Base-by-base conservation (phyloP, 2,329 filamentous ascomycete genomes). In the Colletotrichum liaoningense region DNA sequence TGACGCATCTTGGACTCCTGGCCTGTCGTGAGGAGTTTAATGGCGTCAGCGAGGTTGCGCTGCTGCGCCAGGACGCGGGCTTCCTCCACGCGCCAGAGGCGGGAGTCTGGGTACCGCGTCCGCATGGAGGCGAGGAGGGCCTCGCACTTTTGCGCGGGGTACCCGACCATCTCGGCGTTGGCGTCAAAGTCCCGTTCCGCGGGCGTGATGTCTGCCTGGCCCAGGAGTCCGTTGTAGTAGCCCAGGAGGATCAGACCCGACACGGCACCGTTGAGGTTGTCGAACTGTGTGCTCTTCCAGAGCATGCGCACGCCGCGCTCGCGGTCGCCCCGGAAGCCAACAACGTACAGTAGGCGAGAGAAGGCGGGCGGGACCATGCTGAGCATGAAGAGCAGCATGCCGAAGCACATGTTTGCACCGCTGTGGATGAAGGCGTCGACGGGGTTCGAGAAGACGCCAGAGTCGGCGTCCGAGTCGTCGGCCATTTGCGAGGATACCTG, bases 321-420 rank as follows among this genome's bases (percentile, higher is more conserved):
- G 56, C 95, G 92, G 80, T 98, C 95, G 38, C 97, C 97, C 74
- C 91, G 92, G 84, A 98, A 98, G 1, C 97, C 97, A 35, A 98
- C 93, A 55, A 98, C 93, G 72, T 93, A 94, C 4, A 98, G 87
- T 1, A 99, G 89, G 69, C 91, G 93, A n/a, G 91, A 93, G 81
- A 98, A 98, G 0, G 95, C 91, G 0, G 97, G 97, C 0, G 97
- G 97, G 0, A 98, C 92, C 85, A 98, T 93, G 14, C 95, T 97
- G n/a, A 98, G 92, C 67, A 98, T 87, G 1, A 98, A 87, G 16
- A 97, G 88, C 1, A 98, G 85, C 38, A 97, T 89, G 3, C 97
- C 97, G 78, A 95, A 98, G 82, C 95, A 98, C 82, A 98, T 93
- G 79, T 94, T 97, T 5, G 92, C 91, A 11, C 95, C 96, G 0